These are phyloP conservation scores for Penicillium psychrofluorescens DNA, from an alignment of 495 filamentous ascomycete species.

Conservation along the genomic window DNA sequence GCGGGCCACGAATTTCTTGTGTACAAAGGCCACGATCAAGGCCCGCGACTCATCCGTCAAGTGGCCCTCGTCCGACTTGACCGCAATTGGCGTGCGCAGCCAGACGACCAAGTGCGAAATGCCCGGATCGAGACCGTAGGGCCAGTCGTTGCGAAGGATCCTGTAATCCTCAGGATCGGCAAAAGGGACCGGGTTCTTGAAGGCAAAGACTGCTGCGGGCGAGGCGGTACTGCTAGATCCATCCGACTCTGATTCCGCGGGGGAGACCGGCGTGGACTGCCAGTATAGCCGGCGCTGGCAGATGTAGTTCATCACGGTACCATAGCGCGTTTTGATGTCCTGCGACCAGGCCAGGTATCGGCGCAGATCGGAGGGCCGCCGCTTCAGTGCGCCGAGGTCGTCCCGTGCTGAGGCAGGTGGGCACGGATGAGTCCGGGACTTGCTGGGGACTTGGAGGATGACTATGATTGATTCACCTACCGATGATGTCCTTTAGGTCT, in stretches of 20 bases:
- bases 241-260: constrained; percentile 4
- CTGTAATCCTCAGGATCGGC: constrained; percentile 62
- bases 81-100: constrained; percentile 47
- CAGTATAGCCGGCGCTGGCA: constrained; percentile 66
- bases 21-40: constrained; percentile 60
- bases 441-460: constrained; percentile 2
- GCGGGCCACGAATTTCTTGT: constrained; percentile 53
- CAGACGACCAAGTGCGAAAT: constrained; percentile 60
- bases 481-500: constrained; percentile 57
- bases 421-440: constrained; percentile 2
- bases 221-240: constrained; percentile 1
- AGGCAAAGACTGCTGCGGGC: constrained; percentile 15
- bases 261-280: constrained; percentile 31
- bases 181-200: constrained; percentile 52
- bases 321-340: constrained; percentile 63
- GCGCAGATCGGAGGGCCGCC: constrained; percentile 74
- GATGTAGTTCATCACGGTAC: constrained; percentile 70
- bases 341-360: constrained; percentile 78
- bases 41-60: constrained; percentile 60
- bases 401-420: constrained; percentile 47
- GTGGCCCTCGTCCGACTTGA: constrained; percentile 53
- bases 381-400: constrained; percentile 66
- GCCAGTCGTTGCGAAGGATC: constrained; percentile 86
- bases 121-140: constrained; percentile 66
- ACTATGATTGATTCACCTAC: constrained; percentile 33